These are phyloP conservation scores for Viridothelium virens DNA, from an alignment of 495 filamentous ascomycete species.

Conservation along the genomic window DNA sequence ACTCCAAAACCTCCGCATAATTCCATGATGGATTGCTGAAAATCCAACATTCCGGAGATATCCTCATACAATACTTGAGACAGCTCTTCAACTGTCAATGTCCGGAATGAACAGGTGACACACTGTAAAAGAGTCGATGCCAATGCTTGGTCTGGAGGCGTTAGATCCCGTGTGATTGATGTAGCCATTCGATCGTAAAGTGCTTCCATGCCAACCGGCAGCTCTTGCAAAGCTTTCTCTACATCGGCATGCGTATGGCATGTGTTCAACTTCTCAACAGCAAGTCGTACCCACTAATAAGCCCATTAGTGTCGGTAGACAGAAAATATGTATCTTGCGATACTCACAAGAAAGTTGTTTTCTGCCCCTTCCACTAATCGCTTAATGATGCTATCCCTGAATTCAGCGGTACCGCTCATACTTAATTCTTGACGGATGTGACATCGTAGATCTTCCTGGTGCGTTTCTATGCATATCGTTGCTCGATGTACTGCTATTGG, in stretches of 20 bases:
- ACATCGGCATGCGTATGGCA: conserved; percentile 31
- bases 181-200: conserved; percentile 37
- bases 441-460: too few species aligned
- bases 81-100: conserved; percentile 33
- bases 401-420: too few species aligned
- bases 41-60: conserved; percentile 27
- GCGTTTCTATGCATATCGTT: too few species aligned
- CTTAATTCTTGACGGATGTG: too few species aligned
- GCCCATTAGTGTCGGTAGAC: too few species aligned
- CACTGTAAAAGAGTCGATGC: conserved; percentile 31
- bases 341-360: too few species aligned
- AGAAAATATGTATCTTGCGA: too few species aligned
- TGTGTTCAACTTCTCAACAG: conserved; percentile 32
- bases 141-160: conserved; percentile 23
- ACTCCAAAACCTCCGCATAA: conserved; percentile 39
- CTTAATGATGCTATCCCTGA: too few species aligned
- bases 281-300: conserved; percentile 31
- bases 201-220: conserved; percentile 38
- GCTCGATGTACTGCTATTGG: too few species aligned
- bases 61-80: conserved; percentile 27
- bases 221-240: conserved; percentile 31
- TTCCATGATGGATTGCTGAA: conserved; percentile 32
- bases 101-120: conserved; percentile 28
- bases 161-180: conserved; percentile 22
- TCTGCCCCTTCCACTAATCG: too few species aligned